Conservation (phyloP, 2,329 filamentous ascomycete genomes). For the Xylaria sp. region DNA sequence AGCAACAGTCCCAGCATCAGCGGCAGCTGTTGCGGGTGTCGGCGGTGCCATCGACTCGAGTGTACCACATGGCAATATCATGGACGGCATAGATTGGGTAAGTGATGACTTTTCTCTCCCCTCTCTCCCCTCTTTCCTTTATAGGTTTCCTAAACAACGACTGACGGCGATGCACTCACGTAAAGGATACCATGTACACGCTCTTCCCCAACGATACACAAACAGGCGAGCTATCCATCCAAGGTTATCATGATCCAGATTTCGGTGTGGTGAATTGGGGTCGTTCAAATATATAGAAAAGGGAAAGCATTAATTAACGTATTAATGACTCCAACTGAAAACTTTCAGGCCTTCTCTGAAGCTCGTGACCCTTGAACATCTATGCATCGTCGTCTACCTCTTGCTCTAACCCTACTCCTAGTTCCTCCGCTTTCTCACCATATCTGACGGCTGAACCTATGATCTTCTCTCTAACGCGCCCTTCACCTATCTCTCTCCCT, state of each 20-base stretch:
- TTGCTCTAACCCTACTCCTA: too few relatives aligned
- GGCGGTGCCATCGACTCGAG: constrained; percentile 2
- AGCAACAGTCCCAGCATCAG: constrained; percentile 15
- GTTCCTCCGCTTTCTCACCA: too few relatives aligned
- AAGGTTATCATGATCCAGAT: constrained; percentile 46
- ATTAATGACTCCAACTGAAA: too few relatives aligned
- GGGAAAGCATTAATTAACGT: too few relatives aligned
- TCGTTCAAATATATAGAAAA: constrained; percentile 10
- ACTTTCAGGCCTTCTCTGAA: too few relatives aligned
- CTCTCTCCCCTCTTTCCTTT: background rate
- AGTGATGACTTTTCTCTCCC: constrained; percentile 40
- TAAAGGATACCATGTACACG: constrained; percentile 45
- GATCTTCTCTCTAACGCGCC: too few relatives aligned
- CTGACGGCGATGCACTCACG: background rate
- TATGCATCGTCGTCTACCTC: too few relatives aligned
- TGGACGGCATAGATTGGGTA: constrained; percentile 71
- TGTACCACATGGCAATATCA: constrained; percentile 42
- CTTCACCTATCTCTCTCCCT: too few relatives aligned
- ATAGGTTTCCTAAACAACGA: constrained; percentile 7
- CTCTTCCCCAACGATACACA: constrained; percentile 48
- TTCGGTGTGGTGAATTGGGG: constrained; percentile 43
- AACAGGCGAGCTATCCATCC: constrained; percentile 47
- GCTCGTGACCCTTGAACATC: too few relatives aligned
- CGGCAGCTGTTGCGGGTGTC: background rate
- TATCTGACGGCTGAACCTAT: too few relatives aligned